Conservation (phyloP, 2,329 filamentous ascomycete species). For the Annulohypoxylon truncatum region DNA sequence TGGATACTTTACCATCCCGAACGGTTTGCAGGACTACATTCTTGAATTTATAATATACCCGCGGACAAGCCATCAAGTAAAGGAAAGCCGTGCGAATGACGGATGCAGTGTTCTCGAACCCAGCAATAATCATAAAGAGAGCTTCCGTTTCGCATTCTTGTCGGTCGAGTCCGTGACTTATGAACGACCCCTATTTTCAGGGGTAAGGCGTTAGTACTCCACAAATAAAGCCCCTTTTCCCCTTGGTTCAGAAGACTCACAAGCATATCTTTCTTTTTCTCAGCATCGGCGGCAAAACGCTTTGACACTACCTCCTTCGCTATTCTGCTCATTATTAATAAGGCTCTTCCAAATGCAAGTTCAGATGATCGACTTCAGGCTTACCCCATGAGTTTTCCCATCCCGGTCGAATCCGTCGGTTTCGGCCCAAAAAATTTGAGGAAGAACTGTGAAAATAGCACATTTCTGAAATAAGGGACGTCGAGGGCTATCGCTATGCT, state of each 20-base stretch:
- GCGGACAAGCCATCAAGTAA: slow-evolving; percentile 60
- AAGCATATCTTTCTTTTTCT: slow-evolving; percentile 35
- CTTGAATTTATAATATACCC: slow-evolving; percentile 57
- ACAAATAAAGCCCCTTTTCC: not conserved
- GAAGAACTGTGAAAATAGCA: slow-evolving; percentile 37
- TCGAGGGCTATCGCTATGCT: slow-evolving; percentile 38
- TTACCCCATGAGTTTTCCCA: slow-evolving; percentile 39
- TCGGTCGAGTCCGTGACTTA: slow-evolving; percentile 49
- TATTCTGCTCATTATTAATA: slow-evolving; percentile 8
- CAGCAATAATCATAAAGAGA: slow-evolving; percentile 46
- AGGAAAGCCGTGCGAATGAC: slow-evolving; percentile 60
- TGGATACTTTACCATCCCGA: slow-evolving; percentile 49
- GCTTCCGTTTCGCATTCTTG: slow-evolving; percentile 48
- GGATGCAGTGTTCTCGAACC: slow-evolving; percentile 64
- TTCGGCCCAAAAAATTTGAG: slow-evolving; percentile 43
- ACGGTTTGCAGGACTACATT: slow-evolving; percentile 56
- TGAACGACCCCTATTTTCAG: slow-evolving; percentile 47
- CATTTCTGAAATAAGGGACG: slow-evolving; percentile 38
- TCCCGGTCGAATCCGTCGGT: slow-evolving; percentile 36
- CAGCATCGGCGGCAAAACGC: slow-evolving; percentile 2
- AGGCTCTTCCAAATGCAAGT: too few species aligned
- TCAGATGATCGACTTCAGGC: not conserved
- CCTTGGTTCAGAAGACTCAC: slow-evolving; percentile 16
- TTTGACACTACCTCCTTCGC: slow-evolving; percentile 22
- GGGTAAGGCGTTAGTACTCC: not conserved